Evolutionary conservation across 1,139 yeast genomes (phyloP).

Genomic region (Geotrichum klebahnii): DNA sequence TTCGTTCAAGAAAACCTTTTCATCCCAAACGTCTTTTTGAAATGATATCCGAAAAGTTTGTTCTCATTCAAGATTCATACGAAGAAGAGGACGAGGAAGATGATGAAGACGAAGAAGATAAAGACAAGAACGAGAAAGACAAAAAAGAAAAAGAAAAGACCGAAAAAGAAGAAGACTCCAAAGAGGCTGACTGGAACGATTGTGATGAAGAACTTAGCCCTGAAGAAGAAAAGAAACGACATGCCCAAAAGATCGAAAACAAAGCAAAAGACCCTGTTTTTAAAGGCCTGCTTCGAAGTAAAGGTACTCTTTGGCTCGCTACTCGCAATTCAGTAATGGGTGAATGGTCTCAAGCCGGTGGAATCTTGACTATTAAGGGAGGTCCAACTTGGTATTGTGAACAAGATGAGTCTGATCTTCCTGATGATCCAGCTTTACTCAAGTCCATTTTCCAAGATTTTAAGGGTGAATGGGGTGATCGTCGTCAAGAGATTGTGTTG

Average conservation of each 20-base stretch:
- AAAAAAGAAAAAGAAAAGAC: constrained; percentile 22
- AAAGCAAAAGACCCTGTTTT: constrained; percentile 43
- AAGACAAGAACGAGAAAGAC: constrained; percentile 24
- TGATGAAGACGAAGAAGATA: constrained; percentile 5
- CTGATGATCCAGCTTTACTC: constrained; percentile 30
- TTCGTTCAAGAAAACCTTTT: constrained; percentile 43
- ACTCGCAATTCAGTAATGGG: constrained; percentile 44
- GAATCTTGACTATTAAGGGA: constrained; percentile 45
- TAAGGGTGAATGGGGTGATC: constrained; percentile 35
- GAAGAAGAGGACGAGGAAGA: constrained; percentile 30
- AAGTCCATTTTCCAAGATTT: constrained; percentile 2
- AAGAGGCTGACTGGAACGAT: constrained; percentile 23
- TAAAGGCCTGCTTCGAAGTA: constrained; percentile 43
- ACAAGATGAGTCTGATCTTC: constrained; percentile 40
- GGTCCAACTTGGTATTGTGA: constrained; percentile 49
- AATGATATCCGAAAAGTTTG: constrained; percentile 41
- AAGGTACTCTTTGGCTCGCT: constrained; percentile 50
- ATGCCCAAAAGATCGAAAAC: constrained; percentile 26
- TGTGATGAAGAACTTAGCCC: constrained; percentile 24
- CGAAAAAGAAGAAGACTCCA: constrained; percentile 22
- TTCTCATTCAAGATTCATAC: constrained; percentile 33
- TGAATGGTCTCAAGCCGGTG: constrained; percentile 49
- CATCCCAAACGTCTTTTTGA: constrained; percentile 45
- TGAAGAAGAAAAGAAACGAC: constrained; percentile 27
- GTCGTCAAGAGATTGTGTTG: constrained; percentile 47